Evolutionary conservation across 306 rosid genomes (phyloP).

Genomic region (Casuarina glauca): DNA sequence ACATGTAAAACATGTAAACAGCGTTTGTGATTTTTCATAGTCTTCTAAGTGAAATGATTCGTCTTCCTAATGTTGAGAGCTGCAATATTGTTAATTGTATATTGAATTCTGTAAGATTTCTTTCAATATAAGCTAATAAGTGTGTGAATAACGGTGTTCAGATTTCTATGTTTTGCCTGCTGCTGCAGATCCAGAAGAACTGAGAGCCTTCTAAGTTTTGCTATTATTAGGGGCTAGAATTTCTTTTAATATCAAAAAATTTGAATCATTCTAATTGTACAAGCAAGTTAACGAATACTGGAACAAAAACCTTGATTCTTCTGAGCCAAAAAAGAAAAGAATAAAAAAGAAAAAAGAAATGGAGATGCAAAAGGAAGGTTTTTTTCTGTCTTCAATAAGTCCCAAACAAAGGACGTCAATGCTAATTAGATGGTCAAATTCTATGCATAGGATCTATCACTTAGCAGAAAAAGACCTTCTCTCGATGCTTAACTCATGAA

Average conservation of each 20-base stretch:
- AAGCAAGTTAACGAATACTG: neutral
- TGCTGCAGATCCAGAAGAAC: neutral
- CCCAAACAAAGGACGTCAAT: neutral
- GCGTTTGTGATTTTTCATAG: conserved; percentile 10
- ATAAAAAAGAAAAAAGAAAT: too few species aligned
- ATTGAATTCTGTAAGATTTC: neutral
- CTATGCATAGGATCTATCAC: neutral
- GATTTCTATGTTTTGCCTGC: neutral
- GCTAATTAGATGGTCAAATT: neutral
- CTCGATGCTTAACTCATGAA: neutral
- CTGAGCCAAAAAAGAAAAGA: too few species aligned
- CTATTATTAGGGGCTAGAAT: neutral
- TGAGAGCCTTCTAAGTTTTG: neutral
- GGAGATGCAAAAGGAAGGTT: too few species aligned
- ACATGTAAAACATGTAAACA: neutral
- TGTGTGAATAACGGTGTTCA: neutral
- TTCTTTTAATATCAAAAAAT: neutral
- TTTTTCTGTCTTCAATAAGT: neutral
- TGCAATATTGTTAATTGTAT: conserved; percentile 24
- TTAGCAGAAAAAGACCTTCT: neutral
- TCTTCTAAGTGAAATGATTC: conserved; percentile 12
- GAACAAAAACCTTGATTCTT: neutral
- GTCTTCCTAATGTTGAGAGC: conserved; percentile 8
- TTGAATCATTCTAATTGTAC: neutral
- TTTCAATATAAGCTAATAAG: neutral